Base-by-base conservation (phyloP, 2,329 filamentous ascomycete genomes). In the Alternaria tenuissima region DNA sequence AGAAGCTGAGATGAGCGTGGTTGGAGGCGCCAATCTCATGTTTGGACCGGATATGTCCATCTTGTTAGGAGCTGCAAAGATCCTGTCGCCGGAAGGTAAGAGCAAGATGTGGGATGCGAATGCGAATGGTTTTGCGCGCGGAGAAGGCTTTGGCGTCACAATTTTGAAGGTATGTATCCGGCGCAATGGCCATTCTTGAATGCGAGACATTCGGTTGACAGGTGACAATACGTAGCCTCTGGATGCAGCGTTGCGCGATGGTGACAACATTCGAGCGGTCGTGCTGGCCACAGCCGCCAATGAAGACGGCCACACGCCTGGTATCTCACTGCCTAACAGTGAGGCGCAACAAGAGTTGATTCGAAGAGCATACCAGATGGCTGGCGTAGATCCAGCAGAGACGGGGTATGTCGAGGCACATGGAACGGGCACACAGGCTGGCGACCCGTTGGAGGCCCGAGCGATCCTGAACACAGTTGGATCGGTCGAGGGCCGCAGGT, bases 321-420 rank as follows among this genome's bases (percentile, higher is more conserved):
- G 67, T 0, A 61, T 73, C 16, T 66, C 65, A 4, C 56, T 61
- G 36, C 78, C 78, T 4, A 74, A 71, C 41, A 3, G 75, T 85
- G 88, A 70, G 84, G 72, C 78, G 2, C 82, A 83, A 58, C 67
- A 63, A 0, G 63, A 71, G 2, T 52, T 71, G 1, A 70, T 68
- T 7, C 65, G 69, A 7, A 54, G 72, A 1, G 76, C 76, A 3
- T 83, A 83, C 61, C 52, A 56, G 26, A 68, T 65, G n/a, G 77
- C 78, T 5, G 76, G 74, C 2, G 69, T 80, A 7, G 73, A 78
- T 58, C 57, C 67, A 30, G 60, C 61, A 16, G 44, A 57, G 9
- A 69, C 72, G 76, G 42, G 62, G 18, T 72, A 67, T 14, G 65
- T 72, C 11, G 68, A 74, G 20, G 66, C 66, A 4, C 67, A 71